Conservation (phyloP, 139 green algal species). For the Chlamydomonas schloesseri region DNA sequence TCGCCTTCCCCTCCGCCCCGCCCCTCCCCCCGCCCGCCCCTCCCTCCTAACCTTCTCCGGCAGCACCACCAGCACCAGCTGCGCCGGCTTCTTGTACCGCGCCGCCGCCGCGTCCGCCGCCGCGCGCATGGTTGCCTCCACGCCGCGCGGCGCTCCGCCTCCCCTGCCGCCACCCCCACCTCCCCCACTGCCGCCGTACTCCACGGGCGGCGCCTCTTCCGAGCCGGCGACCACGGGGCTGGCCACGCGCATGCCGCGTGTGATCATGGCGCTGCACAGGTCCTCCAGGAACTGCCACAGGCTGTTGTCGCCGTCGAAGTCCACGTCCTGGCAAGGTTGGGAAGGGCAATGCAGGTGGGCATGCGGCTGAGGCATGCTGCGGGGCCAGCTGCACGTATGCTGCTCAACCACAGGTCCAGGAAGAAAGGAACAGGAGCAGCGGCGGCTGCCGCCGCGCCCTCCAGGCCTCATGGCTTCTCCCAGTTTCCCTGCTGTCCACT, state of each 20-base stretch:
- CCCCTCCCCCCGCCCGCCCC: not conserved
- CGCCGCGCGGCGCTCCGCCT: too few relatives aligned
- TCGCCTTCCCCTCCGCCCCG: too few relatives aligned
- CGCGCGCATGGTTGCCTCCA: slow-evolving; percentile 40
- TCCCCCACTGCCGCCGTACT: too few relatives aligned
- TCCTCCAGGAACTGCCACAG: slow-evolving; percentile 36
- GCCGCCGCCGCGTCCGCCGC: not conserved
- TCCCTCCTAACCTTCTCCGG: slow-evolving; percentile 45
- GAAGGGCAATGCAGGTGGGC: not conserved
- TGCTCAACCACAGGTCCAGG: too few relatives aligned
- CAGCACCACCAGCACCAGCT: slow-evolving; percentile 57
- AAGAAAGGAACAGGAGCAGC: too few relatives aligned
- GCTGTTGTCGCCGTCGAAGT: slow-evolving; percentile 11
- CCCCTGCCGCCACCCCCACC: too few relatives aligned
- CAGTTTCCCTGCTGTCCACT: too few relatives aligned
- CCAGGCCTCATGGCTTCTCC: too few relatives aligned
- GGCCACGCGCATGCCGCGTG: slow-evolving; percentile 47
- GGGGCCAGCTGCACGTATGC: too few relatives aligned
- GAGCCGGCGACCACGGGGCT: too few relatives aligned
- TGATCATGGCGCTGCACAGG: not conserved
- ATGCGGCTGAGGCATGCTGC: not conserved
- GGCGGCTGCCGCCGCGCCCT: too few relatives aligned
- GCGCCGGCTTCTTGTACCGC: slow-evolving; percentile 19
- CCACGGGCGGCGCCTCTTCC: too few relatives aligned
- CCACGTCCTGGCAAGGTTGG: slow-evolving; percentile 31